Evolutionary conservation across 495 filamentous ascomycete species (phyloP), one percentile per base, ranked within the genome.

Genomic region (Bathelium albidoporum): DNA sequence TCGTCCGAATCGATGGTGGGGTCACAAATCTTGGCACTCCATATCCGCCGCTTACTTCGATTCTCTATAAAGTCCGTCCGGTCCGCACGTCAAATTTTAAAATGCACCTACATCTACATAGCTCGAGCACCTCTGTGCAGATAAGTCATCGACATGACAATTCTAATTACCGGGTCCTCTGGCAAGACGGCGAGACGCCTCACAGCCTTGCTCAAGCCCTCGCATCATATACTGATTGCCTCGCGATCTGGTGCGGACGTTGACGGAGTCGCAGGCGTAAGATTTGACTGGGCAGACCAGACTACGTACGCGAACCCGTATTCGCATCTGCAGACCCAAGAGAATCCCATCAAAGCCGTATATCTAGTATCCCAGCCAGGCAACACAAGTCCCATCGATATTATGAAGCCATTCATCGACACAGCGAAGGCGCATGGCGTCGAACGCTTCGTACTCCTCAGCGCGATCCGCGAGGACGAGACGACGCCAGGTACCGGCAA

Each of bases 201-300:
- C 14, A 20, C 58, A 34, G 20, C 22, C 32, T 20, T 60, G 58
- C 58, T 60, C 22, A 20, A 60, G 31, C 26, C 26, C 32, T 41
- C 36, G 36, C 36, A 41, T 41, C 36, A 16, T 7, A 20, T 39
- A 9, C 24, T 32, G 22, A 28, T 60, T 20, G 26, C 58, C 26
- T 60, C 58, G 11, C 24, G 58, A 26, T 60, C 58, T 31, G 32
- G 32, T 11, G 16, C 36, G 16, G 36, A 41, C 16, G 36, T 41
- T 41, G 36, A 41, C 36, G 36, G 36, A 16, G 32, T 32, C 22
- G 5, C 58, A 39, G 58, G 20, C 9, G 20, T 31, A 28, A 34
- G 31, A 20, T 60, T 60, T 26, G 26, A 60, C 58, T 60, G 58
- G 58, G 11, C 31, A 26, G 58, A 60, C 58, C n/a, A 22, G 18